Conservation (phyloP, 2,329 filamentous ascomycete species). For the Fusarium virguliforme region DNA sequence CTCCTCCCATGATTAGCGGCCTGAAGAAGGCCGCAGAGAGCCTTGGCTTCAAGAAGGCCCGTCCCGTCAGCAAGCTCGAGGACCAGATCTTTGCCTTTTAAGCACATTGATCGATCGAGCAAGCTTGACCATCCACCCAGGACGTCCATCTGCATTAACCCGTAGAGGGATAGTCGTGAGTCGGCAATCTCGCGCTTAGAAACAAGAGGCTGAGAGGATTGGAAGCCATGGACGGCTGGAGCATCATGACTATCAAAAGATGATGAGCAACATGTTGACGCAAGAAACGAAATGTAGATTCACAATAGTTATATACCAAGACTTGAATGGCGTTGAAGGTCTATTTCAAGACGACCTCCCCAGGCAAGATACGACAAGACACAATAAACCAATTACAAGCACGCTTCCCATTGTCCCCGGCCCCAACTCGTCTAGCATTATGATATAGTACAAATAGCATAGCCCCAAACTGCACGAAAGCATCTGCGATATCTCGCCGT, state of each 20-base stretch:
- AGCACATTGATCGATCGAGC: conserved; percentile 24
- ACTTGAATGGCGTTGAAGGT: conserved; percentile 15
- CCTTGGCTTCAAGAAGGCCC: conserved; percentile 92
- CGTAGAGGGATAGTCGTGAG: conserved; percentile 7
- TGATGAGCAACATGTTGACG: conserved; percentile 17
- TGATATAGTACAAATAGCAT: conserved; percentile 40
- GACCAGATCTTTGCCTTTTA: conserved; percentile 97
- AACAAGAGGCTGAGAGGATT: conserved; percentile 36
- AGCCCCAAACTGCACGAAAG: conserved; percentile 14
- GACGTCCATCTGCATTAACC: conserved; percentile 7
- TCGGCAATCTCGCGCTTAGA: conserved; percentile 25
- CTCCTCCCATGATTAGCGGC: conserved; percentile 95
- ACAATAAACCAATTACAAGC: conserved; percentile 31
- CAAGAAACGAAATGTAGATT: conserved; percentile 27
- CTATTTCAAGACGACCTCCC: background rate
- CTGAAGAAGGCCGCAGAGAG: conserved; percentile 96
- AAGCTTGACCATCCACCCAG: conserved; percentile 3
- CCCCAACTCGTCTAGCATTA: conserved; percentile 43
- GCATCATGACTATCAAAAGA: conserved; percentile 9
- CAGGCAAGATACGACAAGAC: background rate
- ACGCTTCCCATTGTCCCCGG: conserved; percentile 45
- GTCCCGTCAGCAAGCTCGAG: conserved; percentile 95
- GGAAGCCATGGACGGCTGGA: conserved; percentile 9
- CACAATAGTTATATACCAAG: conserved; percentile 23
- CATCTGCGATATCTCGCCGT: conserved; percentile 13